Evolutionary conservation across 495 filamentous ascomycete species (phyloP).

Genomic region (Melanomma pulvis-pyrius): DNA sequence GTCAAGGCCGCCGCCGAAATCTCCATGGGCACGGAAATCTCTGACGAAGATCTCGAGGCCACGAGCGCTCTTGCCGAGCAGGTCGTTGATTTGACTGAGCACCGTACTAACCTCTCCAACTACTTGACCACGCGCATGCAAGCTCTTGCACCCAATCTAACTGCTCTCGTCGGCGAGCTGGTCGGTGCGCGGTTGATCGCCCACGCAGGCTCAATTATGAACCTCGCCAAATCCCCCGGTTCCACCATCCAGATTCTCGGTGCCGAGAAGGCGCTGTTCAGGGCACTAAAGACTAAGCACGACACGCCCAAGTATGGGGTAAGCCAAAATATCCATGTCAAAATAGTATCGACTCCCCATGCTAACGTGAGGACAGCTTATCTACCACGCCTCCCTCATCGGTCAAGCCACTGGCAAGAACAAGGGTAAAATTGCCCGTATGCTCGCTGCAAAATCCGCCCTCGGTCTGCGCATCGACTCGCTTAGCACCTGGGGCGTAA

Average conservation of each 20-base stretch:
- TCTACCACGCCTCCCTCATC: constrained; percentile 96
- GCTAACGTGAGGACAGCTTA: constrained; percentile 52
- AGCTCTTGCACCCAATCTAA: constrained; percentile 95
- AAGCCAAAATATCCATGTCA: not conserved
- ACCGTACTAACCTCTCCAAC: constrained; percentile 80
- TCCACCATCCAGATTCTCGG: constrained; percentile 97
- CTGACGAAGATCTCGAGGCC: constrained; percentile 82
- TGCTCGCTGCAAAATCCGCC: constrained; percentile 89
- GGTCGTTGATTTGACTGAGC: constrained; percentile 87
- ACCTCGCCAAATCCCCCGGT: constrained; percentile 93
- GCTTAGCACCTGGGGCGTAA: constrained; percentile 72
- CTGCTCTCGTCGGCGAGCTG: constrained; percentile 88
- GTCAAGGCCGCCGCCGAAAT: constrained; percentile 94
- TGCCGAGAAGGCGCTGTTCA: constrained; percentile 98
- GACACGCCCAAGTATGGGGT: constrained; percentile 96
- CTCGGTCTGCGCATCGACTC: constrained; percentile 93
- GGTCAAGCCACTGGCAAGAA: constrained; percentile 96
- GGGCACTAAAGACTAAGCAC: constrained; percentile 98
- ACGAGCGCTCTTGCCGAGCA: constrained; percentile 89
- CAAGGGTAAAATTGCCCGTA: constrained; percentile 98
- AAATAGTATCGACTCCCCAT: not conserved
- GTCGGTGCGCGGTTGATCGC: constrained; percentile 95
- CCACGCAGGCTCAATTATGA: constrained; percentile 92
- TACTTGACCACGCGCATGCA: constrained; percentile 94
- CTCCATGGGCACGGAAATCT: constrained; percentile 98